Conservation (phyloP, 805 yeast genomes). For the Teunomyces barrocoloradensis region DNA sequence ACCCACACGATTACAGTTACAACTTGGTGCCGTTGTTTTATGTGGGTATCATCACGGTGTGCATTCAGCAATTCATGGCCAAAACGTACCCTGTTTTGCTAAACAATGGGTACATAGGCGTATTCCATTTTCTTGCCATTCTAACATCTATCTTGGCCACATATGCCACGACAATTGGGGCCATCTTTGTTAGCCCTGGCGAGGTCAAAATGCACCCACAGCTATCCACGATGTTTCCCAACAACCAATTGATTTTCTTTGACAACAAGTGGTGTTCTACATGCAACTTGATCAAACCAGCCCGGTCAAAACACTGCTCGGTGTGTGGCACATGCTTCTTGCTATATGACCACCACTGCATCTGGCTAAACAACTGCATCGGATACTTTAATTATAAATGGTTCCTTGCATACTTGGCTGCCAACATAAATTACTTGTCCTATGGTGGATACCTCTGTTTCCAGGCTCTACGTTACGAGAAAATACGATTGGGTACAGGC, state of each 20-base stretch:
- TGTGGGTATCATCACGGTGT: conserved; percentile 29
- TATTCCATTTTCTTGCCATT: conserved; percentile 21
- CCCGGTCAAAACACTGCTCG: conserved; percentile 62
- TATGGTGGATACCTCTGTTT: conserved; percentile 21
- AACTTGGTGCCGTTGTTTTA: conserved; percentile 49
- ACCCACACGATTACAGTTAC: conserved; percentile 23
- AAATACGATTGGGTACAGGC: conserved; percentile 4
- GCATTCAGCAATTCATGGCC: conserved; percentile 31
- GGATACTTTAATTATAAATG: conserved; percentile 64
- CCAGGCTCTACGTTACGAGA: conserved; percentile 6
- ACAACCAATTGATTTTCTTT: conserved; percentile 55
- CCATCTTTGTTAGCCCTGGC: conserved; percentile 47
- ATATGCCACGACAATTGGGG: conserved; percentile 33
- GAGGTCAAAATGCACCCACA: conserved; percentile 10
- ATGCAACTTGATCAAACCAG: conserved; percentile 49
- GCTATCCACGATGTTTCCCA: conserved; percentile 21
- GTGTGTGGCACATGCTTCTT: conserved; percentile 55
- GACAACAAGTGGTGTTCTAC: conserved; percentile 46
- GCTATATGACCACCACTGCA: conserved; percentile 58
- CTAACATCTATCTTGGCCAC: conserved; percentile 29
- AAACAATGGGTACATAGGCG: background rate
- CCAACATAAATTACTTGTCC: conserved; percentile 37
- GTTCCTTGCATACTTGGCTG: conserved; percentile 54
- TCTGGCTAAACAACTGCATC: conserved; percentile 71
- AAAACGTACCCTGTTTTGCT: conserved; percentile 20